These are phyloP conservation scores for Suillus fuscotomentosus DNA, from an alignment of 768 basidiomycete species.

Conservation along the genomic window DNA sequence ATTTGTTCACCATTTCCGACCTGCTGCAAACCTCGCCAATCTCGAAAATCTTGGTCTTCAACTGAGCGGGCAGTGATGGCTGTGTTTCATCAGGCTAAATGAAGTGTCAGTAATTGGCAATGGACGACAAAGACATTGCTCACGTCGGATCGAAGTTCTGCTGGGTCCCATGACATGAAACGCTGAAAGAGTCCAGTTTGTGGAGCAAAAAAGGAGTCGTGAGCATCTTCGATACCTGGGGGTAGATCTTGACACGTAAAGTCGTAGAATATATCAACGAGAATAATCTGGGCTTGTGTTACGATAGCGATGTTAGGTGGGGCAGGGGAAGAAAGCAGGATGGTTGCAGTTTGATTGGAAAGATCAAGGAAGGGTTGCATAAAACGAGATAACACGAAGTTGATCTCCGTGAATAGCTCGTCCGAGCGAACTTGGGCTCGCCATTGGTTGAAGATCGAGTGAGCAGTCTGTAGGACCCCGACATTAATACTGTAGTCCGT, in stretches of 20 bases:
- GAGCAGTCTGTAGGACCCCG: constrained; percentile 90
- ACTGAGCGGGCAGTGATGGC: constrained; percentile 84
- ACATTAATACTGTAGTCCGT: constrained; percentile 85
- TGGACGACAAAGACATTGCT: constrained; percentile 5
- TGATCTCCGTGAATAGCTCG: constrained; percentile 85
- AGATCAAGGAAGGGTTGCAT: constrained; percentile 81
- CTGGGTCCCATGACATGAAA: constrained; percentile 79
- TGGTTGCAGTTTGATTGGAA: constrained; percentile 63
- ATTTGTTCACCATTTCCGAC: neutral
- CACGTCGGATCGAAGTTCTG: constrained; percentile 68
- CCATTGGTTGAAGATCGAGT: constrained; percentile 95
- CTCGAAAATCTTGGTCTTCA: constrained; percentile 89
- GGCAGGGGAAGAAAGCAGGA: constrained; percentile 44
- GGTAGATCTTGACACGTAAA: constrained; percentile 95
- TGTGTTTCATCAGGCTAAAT: constrained; percentile 73
- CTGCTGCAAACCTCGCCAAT: constrained; percentile 67
- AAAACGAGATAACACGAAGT: constrained; percentile 83
- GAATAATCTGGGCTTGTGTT: constrained; percentile 72
- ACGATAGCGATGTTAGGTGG: constrained; percentile 46
- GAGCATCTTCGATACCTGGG: constrained; percentile 87
- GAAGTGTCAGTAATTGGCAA: constrained; percentile 9
- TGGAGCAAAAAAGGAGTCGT: constrained; percentile 78
- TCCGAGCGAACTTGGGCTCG: constrained; percentile 88
- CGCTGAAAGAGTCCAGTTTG: constrained; percentile 71
- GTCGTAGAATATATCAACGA: constrained; percentile 90